Conservation (phyloP, 331 rosid species). For the Acacia concinna region DNA sequence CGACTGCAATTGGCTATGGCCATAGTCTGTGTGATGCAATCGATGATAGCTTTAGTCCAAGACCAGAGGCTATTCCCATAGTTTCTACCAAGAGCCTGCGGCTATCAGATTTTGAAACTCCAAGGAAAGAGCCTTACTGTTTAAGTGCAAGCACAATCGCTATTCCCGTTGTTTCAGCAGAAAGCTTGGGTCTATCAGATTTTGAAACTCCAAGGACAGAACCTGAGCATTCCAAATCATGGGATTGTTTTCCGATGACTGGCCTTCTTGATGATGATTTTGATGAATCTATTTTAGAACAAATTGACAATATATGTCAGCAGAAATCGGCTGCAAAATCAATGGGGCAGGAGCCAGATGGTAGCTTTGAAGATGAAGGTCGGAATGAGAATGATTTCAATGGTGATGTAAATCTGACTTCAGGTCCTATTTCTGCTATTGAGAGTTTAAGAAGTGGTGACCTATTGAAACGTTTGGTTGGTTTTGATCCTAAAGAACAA, state of each 20-base stretch:
- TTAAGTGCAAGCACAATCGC: not conserved
- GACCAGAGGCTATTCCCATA: not conserved
- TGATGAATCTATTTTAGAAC: slow-evolving; percentile 64
- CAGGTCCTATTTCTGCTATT: slow-evolving; percentile 14
- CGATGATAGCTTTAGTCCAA: slow-evolving; percentile 1
- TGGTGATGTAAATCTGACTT: slow-evolving; percentile 25
- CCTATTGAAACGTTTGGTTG: slow-evolving; percentile 28
- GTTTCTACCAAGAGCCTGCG: slow-evolving; percentile 20
- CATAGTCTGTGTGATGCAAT: not conserved
- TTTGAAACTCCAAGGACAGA: slow-evolving; percentile 54
- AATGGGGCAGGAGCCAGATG: slow-evolving; percentile 27
- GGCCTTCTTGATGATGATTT: slow-evolving; percentile 58
- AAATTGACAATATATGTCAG: slow-evolving; percentile 65
- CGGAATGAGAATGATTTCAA: slow-evolving; percentile 23
- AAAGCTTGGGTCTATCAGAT: slow-evolving; percentile 29
- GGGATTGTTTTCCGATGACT: slow-evolving; percentile 36
- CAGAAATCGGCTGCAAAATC: slow-evolving; percentile 51
- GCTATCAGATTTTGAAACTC: slow-evolving; percentile 45
- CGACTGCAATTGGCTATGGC: slow-evolving; percentile 17
- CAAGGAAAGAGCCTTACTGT: slow-evolving; percentile 39
- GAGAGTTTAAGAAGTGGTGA: slow-evolving; percentile 34
- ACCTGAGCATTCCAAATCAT: slow-evolving; percentile 28
- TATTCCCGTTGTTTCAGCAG: slow-evolving; percentile 9
- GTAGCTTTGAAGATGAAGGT: slow-evolving; percentile 9
- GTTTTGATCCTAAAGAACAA: slow-evolving; percentile 33